phyloP scores from a whole-genome alignment of 2,329 filamentous ascomycete genomes.

The Penicillium psychrosexuale region DNA sequence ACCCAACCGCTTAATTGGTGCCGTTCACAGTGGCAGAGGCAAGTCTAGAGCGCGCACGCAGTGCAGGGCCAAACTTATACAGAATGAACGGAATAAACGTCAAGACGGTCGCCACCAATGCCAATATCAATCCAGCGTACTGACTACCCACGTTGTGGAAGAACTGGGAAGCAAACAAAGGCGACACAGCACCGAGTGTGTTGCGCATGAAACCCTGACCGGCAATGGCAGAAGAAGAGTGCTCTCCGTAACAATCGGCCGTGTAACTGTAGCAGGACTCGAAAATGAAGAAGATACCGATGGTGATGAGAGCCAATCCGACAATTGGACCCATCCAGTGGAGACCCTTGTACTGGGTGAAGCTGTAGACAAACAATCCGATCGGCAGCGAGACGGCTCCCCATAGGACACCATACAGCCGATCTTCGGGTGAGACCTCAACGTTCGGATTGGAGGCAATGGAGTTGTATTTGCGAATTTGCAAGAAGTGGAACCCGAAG shows the following conservation, averaged over 20 bases:
- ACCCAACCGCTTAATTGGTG: background rate
- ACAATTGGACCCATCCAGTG: constrained; percentile 52
- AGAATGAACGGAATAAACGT: constrained; percentile 33
- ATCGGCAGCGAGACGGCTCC: constrained; percentile 49
- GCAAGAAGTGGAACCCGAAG: constrained; percentile 50
- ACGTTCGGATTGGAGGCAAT: constrained; percentile 36
- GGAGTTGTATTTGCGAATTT: constrained; percentile 51
- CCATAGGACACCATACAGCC: constrained; percentile 50
- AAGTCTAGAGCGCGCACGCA: constrained; percentile 32
- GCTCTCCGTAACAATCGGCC: constrained; percentile 52
- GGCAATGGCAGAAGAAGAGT: constrained; percentile 43
- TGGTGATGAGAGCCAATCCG: constrained; percentile 50
- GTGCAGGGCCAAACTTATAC: constrained; percentile 27
- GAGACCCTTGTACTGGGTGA: constrained; percentile 52
- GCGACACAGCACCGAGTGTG: constrained; percentile 52
- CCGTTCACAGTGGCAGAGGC: constrained; percentile 21
- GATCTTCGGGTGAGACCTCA: constrained; percentile 44
- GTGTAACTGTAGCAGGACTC: constrained; percentile 49
- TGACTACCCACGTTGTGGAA: constrained; percentile 55
- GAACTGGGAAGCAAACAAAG: constrained; percentile 52
- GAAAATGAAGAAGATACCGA: constrained; percentile 54
- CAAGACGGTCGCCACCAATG: constrained; percentile 44
- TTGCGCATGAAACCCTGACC: constrained; percentile 54
- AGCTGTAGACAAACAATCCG: constrained; percentile 54
- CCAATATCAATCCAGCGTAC: constrained; percentile 51